Base-by-base conservation (phyloP, 2,329 filamentous ascomycete genomes). In the Ambrosiella xylebori region DNA sequence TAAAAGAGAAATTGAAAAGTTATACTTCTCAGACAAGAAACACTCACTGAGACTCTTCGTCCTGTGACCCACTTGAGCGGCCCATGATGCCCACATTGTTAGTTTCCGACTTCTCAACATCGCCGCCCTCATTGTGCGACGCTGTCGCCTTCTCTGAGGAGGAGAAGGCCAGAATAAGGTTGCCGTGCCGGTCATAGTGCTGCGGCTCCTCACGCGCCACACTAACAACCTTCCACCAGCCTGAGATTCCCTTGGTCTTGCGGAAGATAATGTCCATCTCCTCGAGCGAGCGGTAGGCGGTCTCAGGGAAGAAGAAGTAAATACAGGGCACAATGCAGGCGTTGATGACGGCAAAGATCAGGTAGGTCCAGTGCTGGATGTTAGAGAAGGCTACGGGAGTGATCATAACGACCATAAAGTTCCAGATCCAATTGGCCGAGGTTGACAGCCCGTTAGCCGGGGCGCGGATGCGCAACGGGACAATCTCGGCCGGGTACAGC, bases 231-330 rank as follows among this genome's bases (percentile, higher is more conserved):
- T 64, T 62, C 11, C 72, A 65, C 15, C 66, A 68, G 35, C 66
- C 70, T 19, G 61, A 61, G 57, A 66, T 64, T 2, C 77, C 76
- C 19, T 70, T 69, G 1, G 76, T 75, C 64, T 80, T 79, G 62
- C 76, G 74, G 69, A 82, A 83, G 64, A 84, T 82, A 56, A 63
- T 61, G 2, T 62, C 61, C 55, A 64, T 59, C 41, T 64, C 63
- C 54, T 64, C 63, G 2, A 64, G 61, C 1, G 63, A 63, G 13
- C 63, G 62, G 9, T 60, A 88, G 62, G 84, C 85, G 0, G 88
- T 94, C 70, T 94, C 88, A 8, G 88, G 88, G 68, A 91, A 94
- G 62, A 90, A 76, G 69, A 89, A 86, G 70, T 83, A 91, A 56
- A 93, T 84, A 80, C 70, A 63, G 17, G 49, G 59, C 50, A 73